These are phyloP conservation scores for Oryza glumipatula DNA, from an alignment of 176 grass and related monocot species.

Conservation along the genomic window DNA sequence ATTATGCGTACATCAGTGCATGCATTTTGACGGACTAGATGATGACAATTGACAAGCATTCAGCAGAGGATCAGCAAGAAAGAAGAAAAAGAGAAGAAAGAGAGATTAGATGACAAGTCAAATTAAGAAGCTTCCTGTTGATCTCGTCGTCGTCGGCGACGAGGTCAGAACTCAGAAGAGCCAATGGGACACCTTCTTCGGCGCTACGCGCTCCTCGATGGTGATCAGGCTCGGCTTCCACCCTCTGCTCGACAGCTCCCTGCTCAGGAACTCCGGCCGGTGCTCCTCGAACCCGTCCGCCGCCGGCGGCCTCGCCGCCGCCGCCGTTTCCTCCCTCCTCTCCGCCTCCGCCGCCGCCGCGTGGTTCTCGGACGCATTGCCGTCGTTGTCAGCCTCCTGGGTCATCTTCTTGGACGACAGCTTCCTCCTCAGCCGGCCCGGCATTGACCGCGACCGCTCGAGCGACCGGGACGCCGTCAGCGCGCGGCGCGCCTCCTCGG, in stretches of 20 bases:
- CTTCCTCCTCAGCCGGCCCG: slow-evolving; percentile 44
- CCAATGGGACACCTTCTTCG: slow-evolving; percentile 85
- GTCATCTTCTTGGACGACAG: slow-evolving; percentile 39
- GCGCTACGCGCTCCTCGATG: slow-evolving; percentile 67
- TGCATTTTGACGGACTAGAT: slow-evolving; percentile 22
- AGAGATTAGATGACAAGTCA: slow-evolving; percentile 31
- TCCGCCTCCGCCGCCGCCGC: slow-evolving; percentile 7
- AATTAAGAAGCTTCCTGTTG: slow-evolving; percentile 20
- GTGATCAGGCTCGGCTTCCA: slow-evolving; percentile 93
- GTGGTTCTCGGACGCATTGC: neutral
- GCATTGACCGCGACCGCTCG: slow-evolving; percentile 48
- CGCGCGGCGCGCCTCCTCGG: slow-evolving; percentile 65
- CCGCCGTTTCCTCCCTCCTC: neutral
- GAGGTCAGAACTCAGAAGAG: slow-evolving; percentile 67
- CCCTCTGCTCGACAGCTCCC: slow-evolving; percentile 75
- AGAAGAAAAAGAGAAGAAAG: neutral
- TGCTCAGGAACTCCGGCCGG: slow-evolving; percentile 64
- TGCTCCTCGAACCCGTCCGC: slow-evolving; percentile 53
- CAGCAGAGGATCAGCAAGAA: neutral
- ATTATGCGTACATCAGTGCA: slow-evolving; percentile 42
- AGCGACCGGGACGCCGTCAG: slow-evolving; percentile 64
- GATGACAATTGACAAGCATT: slow-evolving; percentile 17
- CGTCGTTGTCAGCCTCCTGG: neutral
- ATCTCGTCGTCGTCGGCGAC: neutral
- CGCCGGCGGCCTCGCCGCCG: neutral